A percentile compares a stretch with the other conserved stretches of the same genome.
phyloP scores from a whole-genome alignment of 2,329 filamentous ascomycete species.

The Claviceps sorghi region DNA sequence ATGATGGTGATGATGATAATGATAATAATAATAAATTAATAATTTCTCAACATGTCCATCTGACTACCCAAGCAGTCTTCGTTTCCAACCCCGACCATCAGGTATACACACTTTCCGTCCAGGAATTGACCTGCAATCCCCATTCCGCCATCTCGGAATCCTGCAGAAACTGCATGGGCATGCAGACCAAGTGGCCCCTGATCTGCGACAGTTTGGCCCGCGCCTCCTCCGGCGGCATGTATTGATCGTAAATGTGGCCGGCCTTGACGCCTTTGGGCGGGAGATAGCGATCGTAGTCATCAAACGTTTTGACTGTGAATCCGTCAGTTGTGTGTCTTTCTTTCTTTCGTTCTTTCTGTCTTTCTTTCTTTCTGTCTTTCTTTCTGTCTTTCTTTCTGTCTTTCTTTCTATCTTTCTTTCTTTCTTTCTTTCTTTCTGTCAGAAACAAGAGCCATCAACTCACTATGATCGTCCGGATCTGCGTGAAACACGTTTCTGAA shows the following conservation, averaged over 20 bases:
- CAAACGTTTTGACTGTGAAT: constrained; percentile 64
- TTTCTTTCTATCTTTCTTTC: too few relatives aligned
- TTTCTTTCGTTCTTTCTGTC: too few relatives aligned
- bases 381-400: too few relatives aligned
- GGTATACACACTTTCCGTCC: constrained; percentile 78
- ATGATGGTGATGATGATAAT: too few relatives aligned
- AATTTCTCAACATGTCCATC: too few relatives aligned
- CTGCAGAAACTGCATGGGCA: constrained; percentile 76
- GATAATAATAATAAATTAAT: too few relatives aligned
- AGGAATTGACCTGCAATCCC: constrained; percentile 71
- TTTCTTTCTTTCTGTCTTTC: too few relatives aligned
- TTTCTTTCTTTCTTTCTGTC: too few relatives aligned
- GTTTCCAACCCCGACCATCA: constrained; percentile 24
- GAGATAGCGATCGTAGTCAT: constrained; percentile 73
- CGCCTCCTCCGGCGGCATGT: constrained; percentile 58
- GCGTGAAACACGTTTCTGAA: constrained; percentile 74
- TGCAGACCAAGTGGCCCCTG: constrained; percentile 84
- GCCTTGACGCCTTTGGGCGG: constrained; percentile 57
- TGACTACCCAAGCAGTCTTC: too few relatives aligned
- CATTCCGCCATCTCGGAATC: constrained; percentile 82
- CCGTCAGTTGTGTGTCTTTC: neutral
- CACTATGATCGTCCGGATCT: constrained; percentile 75
- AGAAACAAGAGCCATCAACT: neutral
- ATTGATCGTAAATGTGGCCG: constrained; percentile 76
- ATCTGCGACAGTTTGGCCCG: constrained; percentile 63